Evolutionary conservation across 1,284 basidiomycete species (phyloP).

Genomic region (Sporisorium scitamineum): DNA sequence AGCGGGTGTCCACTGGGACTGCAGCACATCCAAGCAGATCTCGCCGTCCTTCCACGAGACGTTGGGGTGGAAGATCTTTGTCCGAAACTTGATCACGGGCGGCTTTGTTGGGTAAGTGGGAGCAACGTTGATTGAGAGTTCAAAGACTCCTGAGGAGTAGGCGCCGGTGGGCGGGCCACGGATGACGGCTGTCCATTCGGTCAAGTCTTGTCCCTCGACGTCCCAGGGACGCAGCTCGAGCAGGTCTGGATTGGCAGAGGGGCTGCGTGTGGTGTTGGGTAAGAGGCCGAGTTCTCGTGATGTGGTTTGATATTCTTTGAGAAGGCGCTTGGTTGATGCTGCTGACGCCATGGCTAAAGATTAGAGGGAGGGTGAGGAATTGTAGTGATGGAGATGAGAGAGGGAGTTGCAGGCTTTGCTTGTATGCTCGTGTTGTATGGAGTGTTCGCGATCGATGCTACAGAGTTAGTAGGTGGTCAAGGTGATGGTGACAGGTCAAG

Average conservation of each 20-base stretch:
- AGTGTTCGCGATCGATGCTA: no score
- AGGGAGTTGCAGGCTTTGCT: no score
- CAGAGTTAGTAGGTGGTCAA: no score
- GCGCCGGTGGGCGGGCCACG: constrained; percentile 37
- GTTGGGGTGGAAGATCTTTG: constrained; percentile 67
- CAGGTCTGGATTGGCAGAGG: constrained; percentile 48
- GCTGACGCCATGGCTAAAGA: constrained; percentile 26
- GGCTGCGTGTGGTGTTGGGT: constrained; percentile 6
- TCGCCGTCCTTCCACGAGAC: constrained; percentile 66
- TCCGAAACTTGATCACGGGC: constrained; percentile 60
- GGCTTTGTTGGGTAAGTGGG: constrained; percentile 63
- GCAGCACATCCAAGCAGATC: constrained; percentile 68
- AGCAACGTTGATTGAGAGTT: constrained; percentile 56
- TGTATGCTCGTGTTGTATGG: no score
- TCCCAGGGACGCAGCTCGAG: constrained; percentile 59
- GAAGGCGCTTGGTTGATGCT: constrained; percentile 42
- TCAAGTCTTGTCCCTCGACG: constrained; percentile 58
- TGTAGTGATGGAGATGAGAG: background rate
- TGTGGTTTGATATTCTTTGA: constrained; percentile 54
- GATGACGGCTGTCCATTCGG: constrained; percentile 61
- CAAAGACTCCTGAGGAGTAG: constrained; percentile 55
- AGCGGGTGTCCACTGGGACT: constrained; percentile 67
- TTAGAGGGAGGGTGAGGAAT: background rate
- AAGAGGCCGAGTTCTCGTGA: constrained; percentile 33
- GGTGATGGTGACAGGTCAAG: no score